A percentile compares a stretch with the other conserved stretches of the same genome.
Conservation (phyloP, 345 rosid species). For the Populus alba region DNA sequence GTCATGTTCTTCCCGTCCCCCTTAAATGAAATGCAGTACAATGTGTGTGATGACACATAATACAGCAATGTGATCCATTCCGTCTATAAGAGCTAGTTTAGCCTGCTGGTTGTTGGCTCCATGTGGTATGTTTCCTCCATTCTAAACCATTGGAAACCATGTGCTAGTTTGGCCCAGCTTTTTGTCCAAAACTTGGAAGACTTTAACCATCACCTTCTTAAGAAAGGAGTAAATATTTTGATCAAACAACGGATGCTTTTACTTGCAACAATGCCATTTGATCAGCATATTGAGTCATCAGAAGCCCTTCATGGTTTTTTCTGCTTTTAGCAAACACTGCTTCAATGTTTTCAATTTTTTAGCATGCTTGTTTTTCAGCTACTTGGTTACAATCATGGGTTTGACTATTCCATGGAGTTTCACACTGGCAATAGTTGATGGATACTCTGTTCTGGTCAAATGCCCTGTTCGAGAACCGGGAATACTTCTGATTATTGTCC, state of each 20-base stretch:
- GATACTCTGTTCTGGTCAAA: constrained; percentile 61
- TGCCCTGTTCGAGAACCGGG: constrained; percentile 60
- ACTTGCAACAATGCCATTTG: neutral
- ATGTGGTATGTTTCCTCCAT: neutral
- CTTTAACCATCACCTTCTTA: neutral
- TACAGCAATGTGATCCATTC: neutral
- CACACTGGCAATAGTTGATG: constrained; percentile 76
- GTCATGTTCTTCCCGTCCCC: neutral
- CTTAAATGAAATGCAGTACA: neutral
- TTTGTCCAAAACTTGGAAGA: neutral
- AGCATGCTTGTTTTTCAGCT: constrained; percentile 41
- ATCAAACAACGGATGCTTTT: neutral
- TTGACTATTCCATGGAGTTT: constrained; percentile 86
- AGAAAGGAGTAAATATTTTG: neutral
- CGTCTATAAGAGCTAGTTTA: neutral
- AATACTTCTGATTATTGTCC: constrained; percentile 51
- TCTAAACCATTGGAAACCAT: neutral
- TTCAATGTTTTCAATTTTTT: neutral
- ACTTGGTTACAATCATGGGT: constrained; percentile 81
- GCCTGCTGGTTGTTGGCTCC: neutral
- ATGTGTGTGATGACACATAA: neutral
- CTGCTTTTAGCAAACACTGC: neutral
- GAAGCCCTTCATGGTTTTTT: neutral
- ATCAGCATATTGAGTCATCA: neutral
- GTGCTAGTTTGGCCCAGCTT: neutral